These are phyloP conservation scores for Gloeopeniophorella convolvens DNA, from an alignment of 768 basidiomycete species.

Conservation along the genomic window DNA sequence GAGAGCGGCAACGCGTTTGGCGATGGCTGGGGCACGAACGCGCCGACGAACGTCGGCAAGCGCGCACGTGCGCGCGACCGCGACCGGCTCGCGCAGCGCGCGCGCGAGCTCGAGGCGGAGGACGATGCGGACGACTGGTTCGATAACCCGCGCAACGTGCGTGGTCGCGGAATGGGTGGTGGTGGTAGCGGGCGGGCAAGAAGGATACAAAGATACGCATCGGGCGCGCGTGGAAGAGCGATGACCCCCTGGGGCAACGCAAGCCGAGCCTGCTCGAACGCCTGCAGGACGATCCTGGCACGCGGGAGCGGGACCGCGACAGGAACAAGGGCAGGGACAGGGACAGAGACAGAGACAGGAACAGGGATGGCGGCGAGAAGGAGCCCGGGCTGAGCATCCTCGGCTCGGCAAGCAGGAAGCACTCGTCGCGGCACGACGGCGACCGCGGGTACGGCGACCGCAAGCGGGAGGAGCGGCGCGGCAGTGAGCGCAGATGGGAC, in stretches of 20 bases:
- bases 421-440: background rate
- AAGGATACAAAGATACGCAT: conserved; percentile 23
- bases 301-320: conserved; percentile 18
- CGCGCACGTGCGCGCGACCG: conserved; percentile 56
- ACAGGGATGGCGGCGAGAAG: background rate
- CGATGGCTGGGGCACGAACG: conserved; percentile 40
- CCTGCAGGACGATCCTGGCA: background rate
- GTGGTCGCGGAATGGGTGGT: conserved; percentile 32
- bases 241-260: background rate
- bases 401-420: background rate
- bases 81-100: conserved; percentile 47
- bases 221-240: conserved; percentile 17
- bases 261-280: conserved; percentile 13
- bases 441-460: background rate
- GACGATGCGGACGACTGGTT: conserved; percentile 69
- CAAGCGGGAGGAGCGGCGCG: conserved; percentile 10
- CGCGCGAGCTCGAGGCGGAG: conserved; percentile 36
- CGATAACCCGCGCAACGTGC: conserved; percentile 30
- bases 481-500: conserved; percentile 10
- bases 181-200: conserved; percentile 25
- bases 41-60: conserved; percentile 58
- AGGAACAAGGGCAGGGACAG: conserved; percentile 22
- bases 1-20: conserved; percentile 34
- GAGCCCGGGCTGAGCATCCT: background rate
- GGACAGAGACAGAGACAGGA: conserved; percentile 13